Evolutionary conservation across 108 stramenopile genomes (phyloP).

Genomic region (Cyclotella kingstonii): DNA sequence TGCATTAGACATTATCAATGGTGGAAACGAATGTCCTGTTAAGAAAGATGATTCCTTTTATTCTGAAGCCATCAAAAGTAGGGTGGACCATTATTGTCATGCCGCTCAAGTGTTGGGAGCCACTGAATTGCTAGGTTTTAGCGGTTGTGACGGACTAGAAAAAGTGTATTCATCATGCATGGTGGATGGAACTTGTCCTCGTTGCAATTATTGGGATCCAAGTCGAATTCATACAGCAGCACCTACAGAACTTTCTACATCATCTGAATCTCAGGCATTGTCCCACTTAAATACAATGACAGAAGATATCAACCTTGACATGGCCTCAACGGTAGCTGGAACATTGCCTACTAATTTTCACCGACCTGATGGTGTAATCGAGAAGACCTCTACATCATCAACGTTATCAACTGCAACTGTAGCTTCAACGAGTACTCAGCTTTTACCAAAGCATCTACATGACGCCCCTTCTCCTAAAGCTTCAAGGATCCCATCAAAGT

Average conservation of each 20-base stretch:
- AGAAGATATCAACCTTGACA: too few relatives aligned
- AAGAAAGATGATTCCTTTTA: slow-evolving; percentile 13
- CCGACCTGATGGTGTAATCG: too few relatives aligned
- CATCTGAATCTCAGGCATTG: background rate
- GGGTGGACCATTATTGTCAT: slow-evolving; percentile 32
- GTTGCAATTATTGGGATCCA: slow-evolving; percentile 15
- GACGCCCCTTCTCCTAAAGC: background rate
- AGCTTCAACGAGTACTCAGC: background rate
- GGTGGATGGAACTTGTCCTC: slow-evolving; percentile 22
- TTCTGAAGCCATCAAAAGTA: slow-evolving; percentile 5
- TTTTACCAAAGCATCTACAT: slow-evolving; percentile 1
- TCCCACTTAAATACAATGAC: background rate
- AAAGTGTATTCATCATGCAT: slow-evolving; percentile 12
- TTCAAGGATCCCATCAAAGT: background rate
- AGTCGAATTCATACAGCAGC: background rate
- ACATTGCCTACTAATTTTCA: background rate
- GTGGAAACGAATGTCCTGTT: slow-evolving; percentile 21
- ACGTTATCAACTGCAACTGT: background rate
- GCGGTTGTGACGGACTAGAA: slow-evolving; percentile 21
- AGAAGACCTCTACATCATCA: too few relatives aligned
- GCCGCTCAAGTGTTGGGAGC: slow-evolving; percentile 22
- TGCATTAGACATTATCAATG: slow-evolving; percentile 22
- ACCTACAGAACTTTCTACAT: slow-evolving; percentile 3
- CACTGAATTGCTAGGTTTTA: slow-evolving; percentile 14
- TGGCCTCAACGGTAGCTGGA: background rate